Percentiles rank a stretch among this genome's conserved stretches.
Conservation (phyloP, 2,329 filamentous ascomycete genomes). For the Cytospora mali region DNA sequence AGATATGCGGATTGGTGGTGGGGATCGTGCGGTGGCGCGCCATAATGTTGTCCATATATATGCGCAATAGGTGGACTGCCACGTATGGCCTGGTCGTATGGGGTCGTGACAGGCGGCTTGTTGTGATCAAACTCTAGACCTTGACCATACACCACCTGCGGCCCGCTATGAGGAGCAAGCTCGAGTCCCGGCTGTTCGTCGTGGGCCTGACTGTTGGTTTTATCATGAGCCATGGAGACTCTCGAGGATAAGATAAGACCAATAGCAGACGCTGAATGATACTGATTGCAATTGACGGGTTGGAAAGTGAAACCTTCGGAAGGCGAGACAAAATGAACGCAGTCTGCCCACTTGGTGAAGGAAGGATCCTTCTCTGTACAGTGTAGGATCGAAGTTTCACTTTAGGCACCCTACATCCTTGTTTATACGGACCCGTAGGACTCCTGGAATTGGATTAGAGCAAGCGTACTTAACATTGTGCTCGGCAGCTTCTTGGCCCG, state of each 20-base stretch:
- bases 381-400: neutral
- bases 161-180: neutral
- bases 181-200: constrained; percentile 17
- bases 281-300: neutral
- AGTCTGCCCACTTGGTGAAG: neutral
- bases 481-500: neutral
- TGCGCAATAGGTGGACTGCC: neutral
- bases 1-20: neutral
- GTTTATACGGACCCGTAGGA: neutral
- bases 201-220: neutral
- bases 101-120: neutral
- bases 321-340: neutral
- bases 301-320: too few species aligned
- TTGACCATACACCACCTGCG: constrained; percentile 2
- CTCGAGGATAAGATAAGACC: neutral
- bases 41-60: neutral
- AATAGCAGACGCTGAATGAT: neutral
- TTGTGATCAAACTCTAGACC: constrained; percentile 2
- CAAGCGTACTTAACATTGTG: constrained; percentile 8
- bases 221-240: neutral
- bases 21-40: neutral
- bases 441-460: constrained; percentile 7
- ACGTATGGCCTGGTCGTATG: neutral
- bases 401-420: neutral
- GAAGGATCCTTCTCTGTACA: neutral